Evolutionary conservation across 2,329 filamentous ascomycete genomes (phyloP).

Genomic region (Coleophoma cylindrospora): DNA sequence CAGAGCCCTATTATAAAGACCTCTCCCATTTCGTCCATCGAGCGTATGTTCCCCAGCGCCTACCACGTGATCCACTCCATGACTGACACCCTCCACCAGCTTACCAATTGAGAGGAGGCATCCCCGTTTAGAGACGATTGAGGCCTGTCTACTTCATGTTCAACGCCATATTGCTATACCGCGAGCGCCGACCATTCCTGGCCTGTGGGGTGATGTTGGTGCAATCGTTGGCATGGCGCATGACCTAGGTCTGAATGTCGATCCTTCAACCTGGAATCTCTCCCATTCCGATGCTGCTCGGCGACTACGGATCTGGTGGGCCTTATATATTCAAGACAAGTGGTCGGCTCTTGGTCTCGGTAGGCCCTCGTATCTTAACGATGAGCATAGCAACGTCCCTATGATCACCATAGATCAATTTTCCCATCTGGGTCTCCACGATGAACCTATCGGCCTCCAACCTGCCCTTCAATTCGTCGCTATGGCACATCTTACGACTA

Average conservation of each 20-base stretch:
- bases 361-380: conserved; percentile 39
- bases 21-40: conserved; percentile 14
- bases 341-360: conserved; percentile 54
- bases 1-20: conserved; percentile 7
- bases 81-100: conserved; percentile 4
- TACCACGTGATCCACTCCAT: neutral
- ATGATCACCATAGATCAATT: conserved; percentile 41
- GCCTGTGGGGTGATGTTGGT: conserved; percentile 11
- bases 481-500: conserved; percentile 42
- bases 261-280: conserved; percentile 21
- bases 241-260: conserved; percentile 24
- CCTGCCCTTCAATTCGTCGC: conserved; percentile 36
- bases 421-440: conserved; percentile 18
- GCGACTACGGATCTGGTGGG: conserved; percentile 58
- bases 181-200: conserved; percentile 7
- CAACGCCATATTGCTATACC: conserved; percentile 12
- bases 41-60: conserved; percentile 9
- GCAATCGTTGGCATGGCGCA: conserved; percentile 18
- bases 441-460: conserved; percentile 18
- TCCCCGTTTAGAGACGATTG: conserved; percentile 18
- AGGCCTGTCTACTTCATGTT: conserved; percentile 16
- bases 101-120: conserved; percentile 18
- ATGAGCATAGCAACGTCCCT: conserved; percentile 20
- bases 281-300: conserved; percentile 20
- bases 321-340: conserved; percentile 59